Percentiles rank a stretch among this genome's conserved stretches.
Evolutionary conservation across 225 moss, liverwort and hornwort species (phyloP).

Genomic region (Bryum argenteum): DNA sequence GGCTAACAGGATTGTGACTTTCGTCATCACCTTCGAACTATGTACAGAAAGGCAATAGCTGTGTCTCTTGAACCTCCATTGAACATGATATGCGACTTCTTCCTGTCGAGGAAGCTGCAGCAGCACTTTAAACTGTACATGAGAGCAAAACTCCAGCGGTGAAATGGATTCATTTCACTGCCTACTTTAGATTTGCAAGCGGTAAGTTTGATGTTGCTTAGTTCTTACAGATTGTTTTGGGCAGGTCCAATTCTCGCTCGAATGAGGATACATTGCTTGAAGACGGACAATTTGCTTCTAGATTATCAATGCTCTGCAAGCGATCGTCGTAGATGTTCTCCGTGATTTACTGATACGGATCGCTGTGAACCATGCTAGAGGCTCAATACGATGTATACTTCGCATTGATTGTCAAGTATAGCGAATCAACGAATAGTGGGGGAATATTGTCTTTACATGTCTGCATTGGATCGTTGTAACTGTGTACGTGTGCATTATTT

Average conservation of each 20-base stretch:
- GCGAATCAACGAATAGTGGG: too few relatives aligned
- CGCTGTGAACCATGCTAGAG: too few relatives aligned
- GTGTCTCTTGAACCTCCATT: slow-evolving; percentile 3
- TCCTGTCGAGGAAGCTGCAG: slow-evolving; percentile 9
- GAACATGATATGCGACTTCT: slow-evolving; percentile 14
- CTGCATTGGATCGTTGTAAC: too few relatives aligned
- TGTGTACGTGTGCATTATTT: too few relatives aligned
- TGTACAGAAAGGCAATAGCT: slow-evolving; percentile 29
- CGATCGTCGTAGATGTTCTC: too few relatives aligned
- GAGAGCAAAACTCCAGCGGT: slow-evolving; percentile 9
- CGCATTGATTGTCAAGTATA: too few relatives aligned
- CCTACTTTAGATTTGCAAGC: background rate
- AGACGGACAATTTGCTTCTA: too few relatives aligned
- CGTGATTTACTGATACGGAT: too few relatives aligned
- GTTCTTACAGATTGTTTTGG: background rate
- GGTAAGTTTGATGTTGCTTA: background rate
- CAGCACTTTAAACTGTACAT: background rate
- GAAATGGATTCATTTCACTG: background rate
- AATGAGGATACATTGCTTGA: too few relatives aligned
- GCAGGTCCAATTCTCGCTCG: background rate
- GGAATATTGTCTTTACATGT: too few relatives aligned
- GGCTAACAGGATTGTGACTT: slow-evolving; percentile 6
- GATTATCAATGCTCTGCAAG: too few relatives aligned
- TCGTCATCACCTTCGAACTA: slow-evolving; percentile 16
- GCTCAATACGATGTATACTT: too few relatives aligned